Evolutionary conservation across 2,329 filamentous ascomycete genomes (phyloP), one percentile per base, ranked within the genome.

Genomic region (Cryphonectria carpinicola): DNA sequence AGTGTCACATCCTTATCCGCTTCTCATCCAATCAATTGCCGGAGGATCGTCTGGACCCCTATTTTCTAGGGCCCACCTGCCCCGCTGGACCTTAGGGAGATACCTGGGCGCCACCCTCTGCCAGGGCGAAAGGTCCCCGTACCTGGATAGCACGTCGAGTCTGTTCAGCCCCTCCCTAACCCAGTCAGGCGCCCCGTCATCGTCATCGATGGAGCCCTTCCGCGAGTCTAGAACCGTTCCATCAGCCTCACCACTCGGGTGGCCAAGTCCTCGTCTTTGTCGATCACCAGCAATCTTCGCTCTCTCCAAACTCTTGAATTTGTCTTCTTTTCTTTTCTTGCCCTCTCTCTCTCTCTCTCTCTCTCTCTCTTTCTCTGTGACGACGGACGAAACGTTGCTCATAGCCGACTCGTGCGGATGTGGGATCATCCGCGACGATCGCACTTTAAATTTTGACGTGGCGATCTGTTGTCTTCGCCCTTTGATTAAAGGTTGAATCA

Each of bases 201-300:
- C 71, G 71, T 72, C 71, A 72, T 72, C 67, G 65, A 65, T 68
- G 71, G 71, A 63, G 64, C 52, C 54, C 46, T 13, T 67, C 52
- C 66, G 65, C 39, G 46, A 43, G 70, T 72, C 71, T 72, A 72
- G 71, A 72, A 67, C 68, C 52, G 65, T 43, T 70, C 46, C 62
- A 66, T 66, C 56, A 66, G 65, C 62, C 65, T 61, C 43, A 43
- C 49, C 49, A 56, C 8, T 14, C 41, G 19, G 35, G 22, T 22
- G 25, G 43, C 41, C 63, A 62, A 39, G 35, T 10, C 35, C 19
- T 39, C 8, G 4, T 25, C 14, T 61, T 13, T 39, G 60, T 41
- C 54, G 54, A 58, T 58, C 54, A 35, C 25, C 1, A 58, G 35
- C 28, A 28, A 28, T 28, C 32, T 19, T 61, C 35, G 22, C 17